Evolutionary conservation across 2,329 filamentous ascomycete genomes (phyloP), one percentile per base, ranked within the genome.

Genomic region (Fusarium penzigii): DNA sequence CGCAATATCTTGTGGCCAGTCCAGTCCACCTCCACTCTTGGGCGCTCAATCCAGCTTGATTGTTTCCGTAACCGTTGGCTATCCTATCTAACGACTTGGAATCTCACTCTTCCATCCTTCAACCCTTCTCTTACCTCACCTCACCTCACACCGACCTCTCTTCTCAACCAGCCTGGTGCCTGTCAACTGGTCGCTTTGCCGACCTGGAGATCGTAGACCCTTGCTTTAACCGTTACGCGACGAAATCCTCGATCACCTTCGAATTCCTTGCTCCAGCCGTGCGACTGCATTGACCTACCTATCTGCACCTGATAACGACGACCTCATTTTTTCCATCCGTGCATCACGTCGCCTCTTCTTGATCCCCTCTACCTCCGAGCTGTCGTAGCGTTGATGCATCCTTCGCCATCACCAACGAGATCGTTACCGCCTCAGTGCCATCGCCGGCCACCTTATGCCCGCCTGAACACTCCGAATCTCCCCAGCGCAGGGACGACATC

Each of bases 1-100:
- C 62, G 61, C 62, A 62, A 65, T 65, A 65, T 65, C 62, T 65
- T 65, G 62, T 53, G 61, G 10, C 32, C 13, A 64, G 57, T 59
- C 58, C 62, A 55, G 57, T 57, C 54, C 43, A 39, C 57, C 52
- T 64, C 59, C 63, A 63, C 62, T 61, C 47, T 54, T 56, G 44
- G 40, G 46, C 51, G 46, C 45, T 43, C 50, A 44, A 53, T 61
- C 58, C 32, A 36, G 32, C 32, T 36, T 36, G 32, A 11, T 61
- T 57, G 52, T 57, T 39, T 44, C 54, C 39, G 51, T 48, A 25
- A 25, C 20, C 20, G 20, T 25, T 25, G 20, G 20, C 20, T 25
- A 25, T 29, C 36, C 20, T 25, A 25, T 29, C 36, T 48, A 58
- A 39, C 52, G 46, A 56, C 44, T 52, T 52, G 42, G 51, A 44